A percentile compares a stretch with the other conserved stretches of the same genome.
These are phyloP conservation scores for Eucalyptus tenuipes DNA, from an alignment of 345 rosid species.

Conservation along the genomic window DNA sequence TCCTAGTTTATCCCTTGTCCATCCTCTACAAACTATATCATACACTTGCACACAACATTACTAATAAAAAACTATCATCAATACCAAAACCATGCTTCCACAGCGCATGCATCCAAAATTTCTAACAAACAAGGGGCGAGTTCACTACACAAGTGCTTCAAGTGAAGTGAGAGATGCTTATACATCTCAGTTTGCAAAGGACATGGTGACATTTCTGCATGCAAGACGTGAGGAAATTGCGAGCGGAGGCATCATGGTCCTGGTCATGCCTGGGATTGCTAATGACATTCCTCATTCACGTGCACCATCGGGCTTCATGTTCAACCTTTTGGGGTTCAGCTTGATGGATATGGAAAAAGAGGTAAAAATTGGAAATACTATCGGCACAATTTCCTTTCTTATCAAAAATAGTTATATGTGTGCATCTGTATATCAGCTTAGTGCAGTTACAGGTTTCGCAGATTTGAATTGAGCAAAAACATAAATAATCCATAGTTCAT, in stretches of 20 bases:
- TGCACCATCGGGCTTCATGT: slow-evolving; percentile 7
- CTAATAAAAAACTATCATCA: no score
- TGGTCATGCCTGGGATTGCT: slow-evolving; percentile 11
- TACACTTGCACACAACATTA: no score
- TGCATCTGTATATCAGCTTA: background rate
- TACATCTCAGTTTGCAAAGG: slow-evolving; percentile 13
- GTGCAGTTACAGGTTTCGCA: background rate
- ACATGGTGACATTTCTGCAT: slow-evolving; percentile 10
- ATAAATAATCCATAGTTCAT: background rate
- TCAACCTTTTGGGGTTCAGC: slow-evolving; percentile 2
- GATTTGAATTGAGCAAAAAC: background rate
- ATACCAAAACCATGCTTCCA: no score
- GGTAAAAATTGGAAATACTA: background rate
- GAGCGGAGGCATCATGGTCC: slow-evolving; percentile 22
- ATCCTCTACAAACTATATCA: no score
- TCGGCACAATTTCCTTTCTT: background rate
- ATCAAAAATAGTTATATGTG: background rate
- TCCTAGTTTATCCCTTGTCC: no score
- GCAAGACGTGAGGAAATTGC: slow-evolving; percentile 28
- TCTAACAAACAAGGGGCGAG: slow-evolving; percentile 20
- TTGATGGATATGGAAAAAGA: slow-evolving; percentile 27
- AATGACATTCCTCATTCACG: slow-evolving; percentile 12
- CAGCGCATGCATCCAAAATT: no score
- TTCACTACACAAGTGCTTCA: slow-evolving; percentile 22
- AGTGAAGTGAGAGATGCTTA: slow-evolving; percentile 15